Percentiles rank a stretch among this genome's conserved stretches.
Conservation (phyloP, 345 rosid genomes). For the Nephelium lappaceum region DNA sequence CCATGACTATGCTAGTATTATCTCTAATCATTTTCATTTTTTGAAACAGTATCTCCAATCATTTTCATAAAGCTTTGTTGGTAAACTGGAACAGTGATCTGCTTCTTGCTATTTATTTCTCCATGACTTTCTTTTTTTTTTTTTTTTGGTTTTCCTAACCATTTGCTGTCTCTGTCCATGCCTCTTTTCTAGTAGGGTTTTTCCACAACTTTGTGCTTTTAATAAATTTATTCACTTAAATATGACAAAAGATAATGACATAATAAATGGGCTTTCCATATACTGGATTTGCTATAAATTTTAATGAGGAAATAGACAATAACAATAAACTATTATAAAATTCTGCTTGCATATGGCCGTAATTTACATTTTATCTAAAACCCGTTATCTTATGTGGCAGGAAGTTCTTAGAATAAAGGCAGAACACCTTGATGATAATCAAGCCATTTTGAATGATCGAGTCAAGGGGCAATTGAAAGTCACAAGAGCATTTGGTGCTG, state of each 20-base stretch:
- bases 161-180: neutral
- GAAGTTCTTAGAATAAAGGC: slow-evolving; percentile 77
- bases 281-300: neutral
- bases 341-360: slow-evolving; percentile 9
- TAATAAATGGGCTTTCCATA: neutral
- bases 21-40: neutral
- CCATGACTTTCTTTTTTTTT: neutral
- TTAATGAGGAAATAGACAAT: neutral
- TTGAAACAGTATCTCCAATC: neutral
- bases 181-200: neutral
- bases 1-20: slow-evolving; percentile 6
- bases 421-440: slow-evolving; percentile 85
- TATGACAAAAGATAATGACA: neutral
- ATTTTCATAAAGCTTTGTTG: neutral
- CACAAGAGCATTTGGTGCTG: slow-evolving; percentile 95
- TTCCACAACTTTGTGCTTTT: neutral
- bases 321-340: neutral
- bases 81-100: neutral
- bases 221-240: neutral
- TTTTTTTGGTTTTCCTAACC: neutral
- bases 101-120: neutral
- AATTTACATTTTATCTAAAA: slow-evolving; percentile 9
- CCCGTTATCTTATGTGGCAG: slow-evolving; percentile 46
- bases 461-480: slow-evolving; percentile 95
- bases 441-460: slow-evolving; percentile 80